Evolutionary conservation across 2,329 filamentous ascomycete genomes (phyloP), one percentile per base, ranked within the genome.

Genomic region (Exophiala sp.): DNA sequence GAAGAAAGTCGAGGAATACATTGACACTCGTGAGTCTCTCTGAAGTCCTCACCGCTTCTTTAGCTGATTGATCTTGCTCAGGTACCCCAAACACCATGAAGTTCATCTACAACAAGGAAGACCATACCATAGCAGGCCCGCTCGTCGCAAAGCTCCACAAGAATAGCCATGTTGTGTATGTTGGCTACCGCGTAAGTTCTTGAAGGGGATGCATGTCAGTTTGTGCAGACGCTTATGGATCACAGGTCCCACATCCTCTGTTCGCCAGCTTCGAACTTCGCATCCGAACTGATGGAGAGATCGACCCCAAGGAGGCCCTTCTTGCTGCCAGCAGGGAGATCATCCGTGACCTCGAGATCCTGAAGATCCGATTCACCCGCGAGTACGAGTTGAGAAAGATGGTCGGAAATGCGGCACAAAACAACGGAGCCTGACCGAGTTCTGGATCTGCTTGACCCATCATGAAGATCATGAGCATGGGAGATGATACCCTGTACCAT

Each of bases 51-150:
- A 2, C 10, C 11, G 4, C 19, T 30, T 18, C 16, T 4, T 41
- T n/a, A n/a, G 16, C 43, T 58, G 19, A 57, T n/a, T 5, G 16
- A 2, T 14, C 7, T 29, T 16, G 43, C 29, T 34, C 52, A 93
- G 89, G 88, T 64, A 89, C 95, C 66, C 88, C 91, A 18, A 95
- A 95, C 67, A 89, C 87, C n/a, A 86, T 88, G 8, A 86, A 96
- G 70, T 98, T 98, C 73, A 82, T 88, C 52, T 83, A 98, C 71
- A 88, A 88, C 71, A 97, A 96, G 70, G 93, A 98, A 69, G 93
- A 98, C 63, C 91, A 96, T 71, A 96, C 91, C 1, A 80, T 98
- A 21, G 93, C 85, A 62, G 96, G 98, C 68, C 78, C 98, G 48
- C 78, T 98, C 49, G 80, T 85, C 41, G 83, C 88, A 63, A 87